Percentiles rank a stretch among this genome's conserved stretches.
These are phyloP conservation scores for Fusarium sp. DNA, from an alignment of 2,329 filamentous ascomycete genomes.

Conservation along the genomic window DNA sequence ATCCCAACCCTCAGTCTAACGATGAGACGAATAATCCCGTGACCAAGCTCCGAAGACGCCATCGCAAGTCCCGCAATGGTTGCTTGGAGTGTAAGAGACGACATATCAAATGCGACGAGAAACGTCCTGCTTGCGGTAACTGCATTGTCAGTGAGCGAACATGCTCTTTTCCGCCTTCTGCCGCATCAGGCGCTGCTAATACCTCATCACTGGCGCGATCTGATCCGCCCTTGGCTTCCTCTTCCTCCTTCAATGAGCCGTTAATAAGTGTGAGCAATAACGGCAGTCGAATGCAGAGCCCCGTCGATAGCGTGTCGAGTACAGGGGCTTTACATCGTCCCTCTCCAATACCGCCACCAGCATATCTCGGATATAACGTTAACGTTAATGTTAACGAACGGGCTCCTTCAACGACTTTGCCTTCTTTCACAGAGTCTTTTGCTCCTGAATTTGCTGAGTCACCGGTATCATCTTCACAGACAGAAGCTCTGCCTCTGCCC, in stretches of 20 bases:
- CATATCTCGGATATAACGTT: constrained; percentile 16
- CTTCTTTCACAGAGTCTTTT: constrained; percentile 40
- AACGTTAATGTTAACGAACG: constrained; percentile 8
- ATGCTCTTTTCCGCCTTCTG: constrained; percentile 51
- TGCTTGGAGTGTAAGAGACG: constrained; percentile 56
- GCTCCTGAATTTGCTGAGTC: constrained; percentile 27
- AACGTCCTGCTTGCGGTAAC: constrained; percentile 54
- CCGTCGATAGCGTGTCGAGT: constrained; percentile 39
- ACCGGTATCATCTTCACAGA: constrained; percentile 14
- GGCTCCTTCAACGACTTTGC: constrained; percentile 33
- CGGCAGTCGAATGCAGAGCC: constrained; percentile 36
- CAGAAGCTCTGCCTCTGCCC: constrained; percentile 29
- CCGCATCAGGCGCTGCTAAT: constrained; percentile 11
- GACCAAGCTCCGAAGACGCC: constrained; percentile 51
- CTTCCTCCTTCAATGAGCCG: constrained; percentile 2
- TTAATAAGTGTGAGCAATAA: not conserved
- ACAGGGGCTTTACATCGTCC: constrained; percentile 19
- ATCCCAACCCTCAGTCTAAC: constrained; percentile 32
- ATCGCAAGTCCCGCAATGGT: constrained; percentile 56
- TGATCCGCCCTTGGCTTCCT: constrained; percentile 6
- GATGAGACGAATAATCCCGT: constrained; percentile 25
- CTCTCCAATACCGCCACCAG: constrained; percentile 29
- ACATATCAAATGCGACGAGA: constrained; percentile 59
- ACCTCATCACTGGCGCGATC: constrained; percentile 19
- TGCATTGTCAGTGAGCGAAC: constrained; percentile 53